These are phyloP conservation scores for Medicago arabica DNA, from an alignment of 306 rosid species.

Conservation along the genomic window DNA sequence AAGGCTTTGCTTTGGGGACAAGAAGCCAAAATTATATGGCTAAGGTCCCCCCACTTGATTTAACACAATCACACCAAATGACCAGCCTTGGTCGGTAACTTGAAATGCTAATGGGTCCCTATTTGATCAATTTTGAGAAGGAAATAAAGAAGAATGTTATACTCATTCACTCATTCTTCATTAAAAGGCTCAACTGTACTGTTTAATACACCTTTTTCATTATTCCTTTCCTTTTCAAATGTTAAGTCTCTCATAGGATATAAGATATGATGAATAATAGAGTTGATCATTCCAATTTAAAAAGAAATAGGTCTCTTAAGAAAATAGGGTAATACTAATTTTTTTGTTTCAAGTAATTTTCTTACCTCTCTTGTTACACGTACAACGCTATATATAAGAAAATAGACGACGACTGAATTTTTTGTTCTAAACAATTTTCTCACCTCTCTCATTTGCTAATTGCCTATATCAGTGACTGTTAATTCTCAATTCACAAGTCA, in stretches of 20 bases:
- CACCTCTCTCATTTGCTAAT: no score
- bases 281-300: no score
- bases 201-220: not conserved
- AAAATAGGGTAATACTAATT: no score
- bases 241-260: not conserved
- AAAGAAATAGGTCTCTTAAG: no score
- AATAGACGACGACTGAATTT: no score
- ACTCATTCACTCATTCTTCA: slow-evolving; percentile 13
- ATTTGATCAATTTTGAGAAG: slow-evolving; percentile 9
- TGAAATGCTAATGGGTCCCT: slow-evolving; percentile 42
- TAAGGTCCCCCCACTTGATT: slow-evolving; percentile 52
- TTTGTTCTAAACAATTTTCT: no score
- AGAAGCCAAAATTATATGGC: slow-evolving; percentile 65
- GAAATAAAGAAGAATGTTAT: not conserved
- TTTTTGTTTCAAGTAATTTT: no score
- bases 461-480: no score
- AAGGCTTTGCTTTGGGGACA: slow-evolving; percentile 69
- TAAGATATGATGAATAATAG: no score
- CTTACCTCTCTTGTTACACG: no score
- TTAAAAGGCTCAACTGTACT: slow-evolving; percentile 18
- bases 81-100: slow-evolving; percentile 46
- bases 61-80: slow-evolving; percentile 56
- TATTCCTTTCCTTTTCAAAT: slow-evolving; percentile 34
- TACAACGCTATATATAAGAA: no score
- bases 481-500: no score